Conservation (phyloP, 306 rosid genomes). For the Hylodesmum podocarpum region DNA sequence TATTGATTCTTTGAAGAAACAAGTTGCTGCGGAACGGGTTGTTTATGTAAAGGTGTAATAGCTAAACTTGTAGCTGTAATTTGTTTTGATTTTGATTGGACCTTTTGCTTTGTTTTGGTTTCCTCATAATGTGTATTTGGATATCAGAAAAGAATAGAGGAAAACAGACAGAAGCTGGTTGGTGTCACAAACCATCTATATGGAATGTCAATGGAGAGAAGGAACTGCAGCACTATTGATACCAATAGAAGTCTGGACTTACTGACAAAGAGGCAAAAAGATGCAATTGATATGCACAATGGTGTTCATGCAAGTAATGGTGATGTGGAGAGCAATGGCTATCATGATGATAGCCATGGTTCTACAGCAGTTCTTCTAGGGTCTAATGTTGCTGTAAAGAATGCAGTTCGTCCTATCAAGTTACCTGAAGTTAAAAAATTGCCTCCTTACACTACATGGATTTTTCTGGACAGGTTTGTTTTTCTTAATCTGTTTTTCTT, state of each 20-base stretch:
- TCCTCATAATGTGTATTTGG: background rate
- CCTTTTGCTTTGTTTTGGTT: background rate
- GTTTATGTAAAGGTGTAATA: conserved; percentile 61
- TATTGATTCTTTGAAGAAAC: conserved; percentile 80
- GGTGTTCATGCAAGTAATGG: conserved; percentile 65
- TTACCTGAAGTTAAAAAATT: conserved; percentile 77
- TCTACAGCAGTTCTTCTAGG: conserved; percentile 96
- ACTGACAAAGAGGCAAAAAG: conserved; percentile 78
- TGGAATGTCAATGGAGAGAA: conserved; percentile 63
- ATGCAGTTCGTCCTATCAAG: conserved; percentile 91
- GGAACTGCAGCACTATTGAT: conserved; percentile 34
- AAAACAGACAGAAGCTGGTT: conserved; percentile 69
- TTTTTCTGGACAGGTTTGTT: conserved; percentile 91
- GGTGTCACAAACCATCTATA: conserved; percentile 57
- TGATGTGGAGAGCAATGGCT: conserved; percentile 54
- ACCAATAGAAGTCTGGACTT: conserved; percentile 51
- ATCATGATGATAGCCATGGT: conserved; percentile 69
- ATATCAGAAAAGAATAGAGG: conserved; percentile 80
- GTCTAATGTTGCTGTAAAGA: conserved; percentile 85
- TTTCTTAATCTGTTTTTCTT: conserved; percentile 24
- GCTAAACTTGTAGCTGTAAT: background rate
- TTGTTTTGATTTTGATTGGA: conserved; percentile 14
- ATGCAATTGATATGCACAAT: conserved; percentile 83
- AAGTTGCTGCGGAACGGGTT: conserved; percentile 62
- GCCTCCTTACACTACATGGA: conserved; percentile 98